Percentiles rank a stretch among this genome's conserved stretches.
Conservation (phyloP, 768 basidiomycete genomes). For the Trametes punicea region DNA sequence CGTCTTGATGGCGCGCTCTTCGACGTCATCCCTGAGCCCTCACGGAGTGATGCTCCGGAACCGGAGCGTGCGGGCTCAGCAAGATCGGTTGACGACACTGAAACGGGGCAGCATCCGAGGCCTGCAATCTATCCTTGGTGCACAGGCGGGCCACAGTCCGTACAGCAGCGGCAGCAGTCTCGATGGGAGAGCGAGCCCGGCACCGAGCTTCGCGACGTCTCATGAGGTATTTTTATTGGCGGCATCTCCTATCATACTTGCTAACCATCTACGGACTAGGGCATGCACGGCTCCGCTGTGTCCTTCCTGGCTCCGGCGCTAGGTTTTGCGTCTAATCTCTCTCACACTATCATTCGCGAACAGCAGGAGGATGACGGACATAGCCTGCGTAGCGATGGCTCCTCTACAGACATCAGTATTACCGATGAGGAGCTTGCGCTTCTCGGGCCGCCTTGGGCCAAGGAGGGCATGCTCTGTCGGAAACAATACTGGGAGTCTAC, state of each 20-base stretch:
- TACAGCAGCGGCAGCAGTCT: conserved; percentile 82
- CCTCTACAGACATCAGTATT: conserved; percentile 75
- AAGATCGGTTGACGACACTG: conserved; percentile 69
- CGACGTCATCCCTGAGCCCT: conserved; percentile 58
- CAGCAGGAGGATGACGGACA: conserved; percentile 87
- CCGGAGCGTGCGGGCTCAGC: conserved; percentile 62
- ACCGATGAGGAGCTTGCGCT: conserved; percentile 94
- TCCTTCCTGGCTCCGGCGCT: conserved; percentile 79
- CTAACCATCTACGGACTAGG: conserved; percentile 33
- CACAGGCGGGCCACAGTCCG: conserved; percentile 66
- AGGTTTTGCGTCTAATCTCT: conserved; percentile 96
- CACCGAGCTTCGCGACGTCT: conserved; percentile 90
- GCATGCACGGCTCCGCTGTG: conserved; percentile 57
- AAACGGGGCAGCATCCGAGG: conserved; percentile 94
- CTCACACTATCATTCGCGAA: conserved; percentile 95
- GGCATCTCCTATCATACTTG: background rate
- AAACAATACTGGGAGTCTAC: conserved; percentile 92
- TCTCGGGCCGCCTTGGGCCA: conserved; percentile 97
- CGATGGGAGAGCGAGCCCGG: conserved; percentile 90
- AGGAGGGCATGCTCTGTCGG: conserved; percentile 93
- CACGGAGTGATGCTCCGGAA: conserved; percentile 51
- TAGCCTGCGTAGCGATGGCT: conserved; percentile 61
- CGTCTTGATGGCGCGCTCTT: conserved; percentile 40
- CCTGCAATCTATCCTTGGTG: conserved; percentile 70
- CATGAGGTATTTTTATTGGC: conserved; percentile 56